A percentile compares a stretch with the other conserved stretches of the same genome.
Evolutionary conservation across 1,284 basidiomycete genomes (phyloP).

Genomic region (Testicularia cyperi): DNA sequence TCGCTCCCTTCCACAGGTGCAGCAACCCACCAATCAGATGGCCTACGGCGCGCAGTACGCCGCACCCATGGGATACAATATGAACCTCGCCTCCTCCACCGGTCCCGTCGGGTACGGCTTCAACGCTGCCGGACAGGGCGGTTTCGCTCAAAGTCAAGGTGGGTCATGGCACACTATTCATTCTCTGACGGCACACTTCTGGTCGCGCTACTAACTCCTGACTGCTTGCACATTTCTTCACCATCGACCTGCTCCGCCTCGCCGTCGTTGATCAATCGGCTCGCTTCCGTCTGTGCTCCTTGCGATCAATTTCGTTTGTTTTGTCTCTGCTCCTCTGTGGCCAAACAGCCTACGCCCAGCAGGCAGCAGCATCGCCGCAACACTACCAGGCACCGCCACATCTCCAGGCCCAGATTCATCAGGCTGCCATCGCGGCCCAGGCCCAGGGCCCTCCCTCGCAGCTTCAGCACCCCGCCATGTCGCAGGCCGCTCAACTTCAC

Average conservation of each 20-base stretch:
- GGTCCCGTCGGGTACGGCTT: slow-evolving; percentile 40
- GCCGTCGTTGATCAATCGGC: too few relatives aligned
- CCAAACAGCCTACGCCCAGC: slow-evolving; percentile 45
- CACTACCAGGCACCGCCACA: slow-evolving; percentile 33
- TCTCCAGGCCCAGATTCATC: slow-evolving; percentile 53
- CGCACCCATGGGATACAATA: slow-evolving; percentile 43
- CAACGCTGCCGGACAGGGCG: slow-evolving; percentile 48
- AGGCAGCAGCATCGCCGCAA: slow-evolving; percentile 25
- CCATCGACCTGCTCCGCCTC: too few relatives aligned
- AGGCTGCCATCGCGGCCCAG: slow-evolving; percentile 50
- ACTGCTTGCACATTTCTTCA: too few relatives aligned
- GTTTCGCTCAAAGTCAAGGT: slow-evolving; percentile 55
- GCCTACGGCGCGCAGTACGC: slow-evolving; percentile 52
- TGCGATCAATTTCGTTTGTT: too few relatives aligned
- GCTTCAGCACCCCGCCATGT: slow-evolving; percentile 54
- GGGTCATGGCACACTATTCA: too few relatives aligned
- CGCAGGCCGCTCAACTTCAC: slow-evolving; percentile 47
- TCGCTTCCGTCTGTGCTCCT: too few relatives aligned
- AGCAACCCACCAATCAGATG: slow-evolving; percentile 49
- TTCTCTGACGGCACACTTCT: too few relatives aligned
- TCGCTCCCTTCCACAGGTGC: slow-evolving; percentile 36
- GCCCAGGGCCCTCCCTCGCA: slow-evolving; percentile 52
- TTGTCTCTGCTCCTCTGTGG: too few relatives aligned
- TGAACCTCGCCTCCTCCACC: slow-evolving; percentile 23
- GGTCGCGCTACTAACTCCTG: too few relatives aligned